Evolutionary conservation across 208 protist species (phyloP), one percentile per base, ranked within the genome.

Genomic region (Leishmania guyanensis): DNA sequence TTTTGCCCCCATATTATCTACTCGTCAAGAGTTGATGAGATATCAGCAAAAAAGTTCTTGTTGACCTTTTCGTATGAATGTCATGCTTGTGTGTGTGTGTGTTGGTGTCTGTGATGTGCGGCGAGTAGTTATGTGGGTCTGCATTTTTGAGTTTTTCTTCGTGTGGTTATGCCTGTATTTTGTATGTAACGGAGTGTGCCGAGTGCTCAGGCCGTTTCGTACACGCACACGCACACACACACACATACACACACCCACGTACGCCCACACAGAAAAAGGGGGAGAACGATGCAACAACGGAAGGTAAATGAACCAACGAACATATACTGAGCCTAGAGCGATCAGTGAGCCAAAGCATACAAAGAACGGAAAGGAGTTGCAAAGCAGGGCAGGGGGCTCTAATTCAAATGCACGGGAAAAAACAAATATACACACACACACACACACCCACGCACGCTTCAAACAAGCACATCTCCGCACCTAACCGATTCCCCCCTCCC

Each of bases 151-250:
- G 43, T 73, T 73, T 53, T 16, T 46, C 26, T n/a, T 54, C 22
- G 43, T 73, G 69, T 33, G 46, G 20, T 53, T 51, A 53, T 73
- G 69, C 29, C 48, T 71, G 66, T 53, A 73, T 73, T 22, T 65
- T 65, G 60, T 29, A 20, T 53, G 69, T 53, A 73, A 43, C 43
- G 16, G 20, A 46, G 26, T 36, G 22, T 51, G 69, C 16, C 26
- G 69, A 73, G 43, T 8, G 39, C 46, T 14, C 29, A 33, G 29
- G 29, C 62, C 62, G 62, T 68, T 68, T 29, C 29, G 43, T 46
- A 46, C 43, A 46, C 43, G 26, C 66, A 43, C 2, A 50, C 66
- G 6, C 66, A 71, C 66, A 71, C 33, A 71, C n/a, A 36, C n/a
- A 70, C 26, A 70, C 26, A 70, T 12, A 74, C 3, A 75, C 39